Percentiles rank a stretch among this genome's conserved stretches.
Evolutionary conservation across 148 eudicot genomes (phyloP).

Genomic region (Chenopodium album): DNA sequence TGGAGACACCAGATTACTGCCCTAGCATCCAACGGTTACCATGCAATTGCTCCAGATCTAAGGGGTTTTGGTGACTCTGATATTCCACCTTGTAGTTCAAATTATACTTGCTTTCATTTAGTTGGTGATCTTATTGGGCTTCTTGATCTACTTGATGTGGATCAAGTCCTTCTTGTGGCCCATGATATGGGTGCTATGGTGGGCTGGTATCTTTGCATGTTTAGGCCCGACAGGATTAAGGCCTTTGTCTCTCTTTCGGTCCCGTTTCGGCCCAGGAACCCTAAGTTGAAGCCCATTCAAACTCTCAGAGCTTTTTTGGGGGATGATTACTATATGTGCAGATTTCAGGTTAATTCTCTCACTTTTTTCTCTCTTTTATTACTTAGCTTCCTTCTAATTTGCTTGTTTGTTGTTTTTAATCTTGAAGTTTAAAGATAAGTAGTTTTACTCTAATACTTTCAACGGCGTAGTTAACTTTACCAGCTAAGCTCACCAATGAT

Average conservation of each 20-base stretch:
- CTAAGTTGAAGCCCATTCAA: constrained; percentile 53
- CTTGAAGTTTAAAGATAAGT: background rate
- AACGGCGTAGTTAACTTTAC: too few relatives aligned
- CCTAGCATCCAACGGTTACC: constrained; percentile 50
- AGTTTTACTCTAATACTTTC: too few relatives aligned
- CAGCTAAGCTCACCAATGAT: too few relatives aligned
- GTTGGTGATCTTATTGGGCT: constrained; percentile 68
- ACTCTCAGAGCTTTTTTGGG: constrained; percentile 55
- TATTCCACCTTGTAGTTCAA: constrained; percentile 30
- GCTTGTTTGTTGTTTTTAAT: background rate
- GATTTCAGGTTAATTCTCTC: constrained; percentile 61
- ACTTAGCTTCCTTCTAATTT: background rate
- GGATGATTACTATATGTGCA: constrained; percentile 71
- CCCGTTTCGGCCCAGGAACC: constrained; percentile 64
- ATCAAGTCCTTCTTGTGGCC: constrained; percentile 51
- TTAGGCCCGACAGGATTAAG: constrained; percentile 68
- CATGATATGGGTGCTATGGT: constrained; percentile 83
- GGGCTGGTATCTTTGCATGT: constrained; percentile 69
- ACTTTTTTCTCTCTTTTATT: background rate
- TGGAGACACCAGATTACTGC: constrained; percentile 55
- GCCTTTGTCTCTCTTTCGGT: constrained; percentile 56
- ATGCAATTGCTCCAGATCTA: constrained; percentile 60
- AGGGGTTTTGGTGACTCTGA: constrained; percentile 71
- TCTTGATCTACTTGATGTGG: constrained; percentile 41
- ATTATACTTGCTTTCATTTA: constrained; percentile 55